phyloP scores from a whole-genome alignment of 108 stramenopile species.

The Skeletonema potamos region DNA sequence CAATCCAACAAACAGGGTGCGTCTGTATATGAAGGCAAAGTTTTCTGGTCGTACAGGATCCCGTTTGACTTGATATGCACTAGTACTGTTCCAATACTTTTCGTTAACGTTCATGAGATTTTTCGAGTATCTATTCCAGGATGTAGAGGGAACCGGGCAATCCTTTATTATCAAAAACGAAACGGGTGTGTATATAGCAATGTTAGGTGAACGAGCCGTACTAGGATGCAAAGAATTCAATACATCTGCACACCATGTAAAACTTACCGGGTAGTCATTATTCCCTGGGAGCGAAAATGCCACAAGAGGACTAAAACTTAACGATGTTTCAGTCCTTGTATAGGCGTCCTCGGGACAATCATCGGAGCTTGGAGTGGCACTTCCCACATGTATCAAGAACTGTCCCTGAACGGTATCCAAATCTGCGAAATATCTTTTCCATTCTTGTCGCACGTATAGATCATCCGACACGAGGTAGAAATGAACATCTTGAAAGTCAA shows the following conservation, averaged over 20 bases:
- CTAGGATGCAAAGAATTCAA: neutral
- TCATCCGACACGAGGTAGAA: neutral
- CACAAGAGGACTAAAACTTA: conserved; percentile 8
- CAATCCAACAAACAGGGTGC: conserved; percentile 60
- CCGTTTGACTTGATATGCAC: conserved; percentile 14
- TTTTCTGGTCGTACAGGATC: conserved; percentile 42
- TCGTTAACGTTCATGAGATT: conserved; percentile 10
- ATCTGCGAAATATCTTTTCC: neutral
- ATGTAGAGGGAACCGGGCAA: conserved; percentile 11
- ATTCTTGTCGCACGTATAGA: neutral
- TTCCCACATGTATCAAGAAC: conserved; percentile 15
- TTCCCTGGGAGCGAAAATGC: conserved; percentile 32
- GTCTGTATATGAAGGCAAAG: conserved; percentile 51
- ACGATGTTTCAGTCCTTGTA: conserved; percentile 8
- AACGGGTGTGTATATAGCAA: neutral
- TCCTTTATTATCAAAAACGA: neutral
- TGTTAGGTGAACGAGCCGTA: neutral
- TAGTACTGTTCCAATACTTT: conserved; percentile 8
- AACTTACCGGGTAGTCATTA: conserved; percentile 21
- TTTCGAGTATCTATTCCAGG: conserved; percentile 13
- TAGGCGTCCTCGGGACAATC: conserved; percentile 19
- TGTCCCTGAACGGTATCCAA: neutral
- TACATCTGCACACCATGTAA: neutral
- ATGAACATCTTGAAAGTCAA: neutral
- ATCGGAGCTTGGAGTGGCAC: conserved; percentile 26